A percentile compares a stretch with the other conserved stretches of the same genome.
phyloP scores from a whole-genome alignment of 768 basidiomycete species.

The Lactarius psammicola region DNA sequence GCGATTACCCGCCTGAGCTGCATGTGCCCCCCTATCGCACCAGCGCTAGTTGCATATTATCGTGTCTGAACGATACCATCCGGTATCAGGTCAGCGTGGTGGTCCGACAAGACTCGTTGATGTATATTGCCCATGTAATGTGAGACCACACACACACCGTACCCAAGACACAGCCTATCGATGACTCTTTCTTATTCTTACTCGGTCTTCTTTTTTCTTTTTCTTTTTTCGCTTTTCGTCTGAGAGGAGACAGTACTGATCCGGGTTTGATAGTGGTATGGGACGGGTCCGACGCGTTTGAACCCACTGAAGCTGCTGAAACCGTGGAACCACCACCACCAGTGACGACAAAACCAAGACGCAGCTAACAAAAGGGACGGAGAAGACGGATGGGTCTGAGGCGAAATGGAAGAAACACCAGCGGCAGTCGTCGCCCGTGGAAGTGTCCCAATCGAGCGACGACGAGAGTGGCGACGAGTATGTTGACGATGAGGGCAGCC shows the following conservation, averaged over 20 bases:
- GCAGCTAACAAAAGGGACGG: slow-evolving; percentile 27
- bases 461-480: slow-evolving; percentile 69
- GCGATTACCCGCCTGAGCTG: slow-evolving; percentile 21
- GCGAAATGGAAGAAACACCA: slow-evolving; percentile 35
- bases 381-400: slow-evolving; percentile 48
- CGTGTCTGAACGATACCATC: slow-evolving; percentile 21
- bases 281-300: slow-evolving; percentile 63
- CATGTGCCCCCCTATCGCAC: slow-evolving; percentile 17
- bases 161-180: background rate
- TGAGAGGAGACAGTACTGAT: slow-evolving; percentile 18
- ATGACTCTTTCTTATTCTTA: background rate
- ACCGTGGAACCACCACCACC: slow-evolving; percentile 32
- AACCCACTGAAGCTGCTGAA: slow-evolving; percentile 34
- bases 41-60: slow-evolving; percentile 22
- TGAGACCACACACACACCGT: slow-evolving; percentile 18
- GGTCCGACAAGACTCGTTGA: slow-evolving; percentile 14
- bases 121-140: slow-evolving; percentile 22
- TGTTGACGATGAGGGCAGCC: slow-evolving; percentile 52
- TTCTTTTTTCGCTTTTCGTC: background rate
- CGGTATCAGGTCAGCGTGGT: slow-evolving; percentile 21
- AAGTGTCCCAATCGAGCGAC: slow-evolving; percentile 31
- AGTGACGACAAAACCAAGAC: slow-evolving; percentile 28
- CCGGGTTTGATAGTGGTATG: slow-evolving; percentile 55
- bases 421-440: slow-evolving; percentile 22
- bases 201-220: background rate